Evolutionary conservation across 139 green algal species (phyloP).

Genomic region (Micractinium sp.): DNA sequence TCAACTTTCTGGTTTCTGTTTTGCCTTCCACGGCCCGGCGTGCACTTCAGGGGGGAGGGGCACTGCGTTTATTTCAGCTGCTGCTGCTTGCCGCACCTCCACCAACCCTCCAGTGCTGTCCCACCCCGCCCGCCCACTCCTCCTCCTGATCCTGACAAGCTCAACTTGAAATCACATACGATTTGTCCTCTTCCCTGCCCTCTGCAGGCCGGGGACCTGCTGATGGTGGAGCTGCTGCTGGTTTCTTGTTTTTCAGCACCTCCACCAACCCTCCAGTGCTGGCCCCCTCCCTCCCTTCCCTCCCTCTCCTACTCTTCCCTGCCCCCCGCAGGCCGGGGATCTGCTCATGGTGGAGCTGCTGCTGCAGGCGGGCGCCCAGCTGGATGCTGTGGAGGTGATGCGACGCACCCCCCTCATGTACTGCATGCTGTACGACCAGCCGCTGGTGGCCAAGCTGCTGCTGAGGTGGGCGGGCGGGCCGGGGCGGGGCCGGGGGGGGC

Average conservation of each 20-base stretch:
- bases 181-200: too few relatives aligned
- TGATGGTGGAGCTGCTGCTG: conserved; percentile 41
- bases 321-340: background rate
- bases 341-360: conserved; percentile 40
- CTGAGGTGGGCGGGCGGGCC: background rate
- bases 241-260: background rate
- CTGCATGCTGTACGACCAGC: conserved; percentile 23
- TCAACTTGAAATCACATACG: too few relatives aligned
- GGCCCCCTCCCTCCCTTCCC: too few relatives aligned
- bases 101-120: too few relatives aligned
- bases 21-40: too few relatives aligned
- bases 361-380: conserved; percentile 30
- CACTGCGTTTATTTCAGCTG: too few relatives aligned
- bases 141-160: too few relatives aligned
- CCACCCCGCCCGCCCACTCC: background rate
- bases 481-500: too few relatives aligned
- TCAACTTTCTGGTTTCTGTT: too few relatives aligned
- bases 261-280: too few relatives aligned
- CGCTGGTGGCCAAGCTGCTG: conserved; percentile 14
- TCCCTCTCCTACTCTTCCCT: background rate
- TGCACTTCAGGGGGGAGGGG: too few relatives aligned
- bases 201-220: background rate
- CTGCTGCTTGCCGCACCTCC: too few relatives aligned
- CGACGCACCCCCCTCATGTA: conserved; percentile 39
- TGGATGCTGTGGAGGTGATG: conserved; percentile 37